Evolutionary conservation across 1,284 basidiomycete genomes (phyloP).

Genomic region (Boletus austroedulis): DNA sequence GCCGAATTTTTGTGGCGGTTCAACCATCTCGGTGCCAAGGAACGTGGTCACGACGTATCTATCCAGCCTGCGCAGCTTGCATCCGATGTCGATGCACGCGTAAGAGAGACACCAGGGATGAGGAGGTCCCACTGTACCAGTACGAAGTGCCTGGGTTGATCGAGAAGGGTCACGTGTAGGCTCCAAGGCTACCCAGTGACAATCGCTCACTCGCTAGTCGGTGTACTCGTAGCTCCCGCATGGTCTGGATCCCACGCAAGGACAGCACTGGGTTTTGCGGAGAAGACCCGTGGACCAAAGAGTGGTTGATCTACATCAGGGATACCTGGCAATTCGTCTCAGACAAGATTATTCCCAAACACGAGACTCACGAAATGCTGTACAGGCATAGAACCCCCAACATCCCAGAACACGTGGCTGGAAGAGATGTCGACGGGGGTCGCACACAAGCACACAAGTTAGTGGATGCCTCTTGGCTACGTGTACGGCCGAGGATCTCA

Average conservation of each 20-base stretch:
- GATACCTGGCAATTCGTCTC: no score
- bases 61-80: neutral
- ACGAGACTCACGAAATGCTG: slow-evolving; percentile 19
- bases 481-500: neutral
- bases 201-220: neutral
- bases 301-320: neutral
- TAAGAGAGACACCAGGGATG: neutral
- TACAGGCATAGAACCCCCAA: slow-evolving; percentile 7
- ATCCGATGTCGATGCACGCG: neutral
- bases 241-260: neutral
- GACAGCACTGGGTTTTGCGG: no score
- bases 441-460: no score
- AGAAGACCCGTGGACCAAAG: neutral
- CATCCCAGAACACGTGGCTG: neutral
- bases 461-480: slow-evolving; percentile 5
- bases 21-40: neutral
- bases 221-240: slow-evolving; percentile 8
- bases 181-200: neutral
- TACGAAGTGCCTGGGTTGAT: neutral
- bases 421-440: neutral
- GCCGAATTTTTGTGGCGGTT: slow-evolving; percentile 21
- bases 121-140: neutral
- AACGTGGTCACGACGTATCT: slow-evolving; percentile 8
- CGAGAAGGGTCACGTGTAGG: neutral
- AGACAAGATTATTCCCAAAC: slow-evolving; percentile 10